Base-by-base conservation (phyloP, 2,329 filamentous ascomycete genomes). In the Fusarium sp. region DNA sequence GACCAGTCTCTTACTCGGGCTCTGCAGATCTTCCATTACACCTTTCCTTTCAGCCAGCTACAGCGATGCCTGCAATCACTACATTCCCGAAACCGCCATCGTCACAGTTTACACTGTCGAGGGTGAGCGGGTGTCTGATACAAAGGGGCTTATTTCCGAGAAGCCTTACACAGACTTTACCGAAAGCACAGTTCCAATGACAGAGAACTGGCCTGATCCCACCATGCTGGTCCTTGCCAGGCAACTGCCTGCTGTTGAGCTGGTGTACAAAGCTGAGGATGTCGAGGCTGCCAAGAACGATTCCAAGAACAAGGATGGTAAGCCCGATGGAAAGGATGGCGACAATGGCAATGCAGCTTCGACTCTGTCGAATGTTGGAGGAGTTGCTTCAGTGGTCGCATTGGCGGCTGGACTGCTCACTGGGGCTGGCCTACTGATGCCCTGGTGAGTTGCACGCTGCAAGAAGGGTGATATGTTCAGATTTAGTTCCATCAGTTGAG, bases 231-330 rank as follows among this genome's bases (percentile, higher is more conserved):
- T 31, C 2, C 21, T 63, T 31, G 33, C 36, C 3, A 55, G 54
- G 6, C 33, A 25, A 13, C 14, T 67, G 10, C 66, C 67, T 7
- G 69, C 51, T 8, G 53, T 71, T 21, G 49, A 59, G 3, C 47
- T 74, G 9, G 40, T 73, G 6, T 60, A 62, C 36, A 42, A 69
- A 31, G 46, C 55, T n/a, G 41, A 48, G 2, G 71, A 74, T 41
- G 18, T 54, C 11, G 54, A 61, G 4, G 35, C 49, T 15, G 29
- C 51, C 7, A 46, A 42, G 6, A 47, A 40, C 4, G 64, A 61
- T 36, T 35, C 43, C 13, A 49, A 52, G 3, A 18, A 31, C 3
- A 27, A 50, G 4, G 41, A 51, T 25, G 25, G 10, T 11, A 29
- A 37, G 11, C 29, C 17, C 17, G n/a, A 37, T 10, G 45, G 23